Percentiles rank a stretch among this genome's conserved stretches.
Conservation (phyloP, 352 stramenopile genomes). For the Phytophthora sp. region DNA sequence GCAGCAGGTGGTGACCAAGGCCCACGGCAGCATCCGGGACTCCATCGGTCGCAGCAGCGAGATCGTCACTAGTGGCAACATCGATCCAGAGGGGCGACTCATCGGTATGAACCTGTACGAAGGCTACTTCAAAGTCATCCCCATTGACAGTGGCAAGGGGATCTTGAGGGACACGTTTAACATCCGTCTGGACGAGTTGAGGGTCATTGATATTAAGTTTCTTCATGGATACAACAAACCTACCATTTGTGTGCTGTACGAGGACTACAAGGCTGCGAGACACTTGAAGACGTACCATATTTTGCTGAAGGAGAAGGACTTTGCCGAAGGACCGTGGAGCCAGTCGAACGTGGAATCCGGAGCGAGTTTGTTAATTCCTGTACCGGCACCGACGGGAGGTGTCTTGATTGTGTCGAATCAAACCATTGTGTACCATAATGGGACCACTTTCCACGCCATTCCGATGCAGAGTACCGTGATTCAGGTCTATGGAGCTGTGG, state of each 20-base stretch:
- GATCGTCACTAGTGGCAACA: slow-evolving; percentile 89
- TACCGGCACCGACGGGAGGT: slow-evolving; percentile 81
- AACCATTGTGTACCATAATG: slow-evolving; percentile 93
- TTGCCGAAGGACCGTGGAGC: slow-evolving; percentile 88
- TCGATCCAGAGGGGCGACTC: slow-evolving; percentile 83
- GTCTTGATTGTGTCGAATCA: slow-evolving; percentile 93
- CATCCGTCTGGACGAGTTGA: slow-evolving; percentile 92
- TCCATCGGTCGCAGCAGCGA: slow-evolving; percentile 88
- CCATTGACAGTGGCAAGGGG: slow-evolving; percentile 82
- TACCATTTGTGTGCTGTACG: slow-evolving; percentile 92
- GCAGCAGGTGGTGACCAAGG: slow-evolving; percentile 84
- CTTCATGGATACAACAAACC: slow-evolving; percentile 88
- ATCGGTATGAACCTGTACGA: slow-evolving; percentile 94
- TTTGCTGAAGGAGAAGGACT: slow-evolving; percentile 90
- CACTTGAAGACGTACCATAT: slow-evolving; percentile 94
- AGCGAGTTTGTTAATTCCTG: slow-evolving; percentile 88
- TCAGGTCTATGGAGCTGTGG: slow-evolving; percentile 88
- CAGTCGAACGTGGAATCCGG: slow-evolving; percentile 90
- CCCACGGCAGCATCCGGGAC: slow-evolving; percentile 87
- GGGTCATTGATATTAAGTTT: slow-evolving; percentile 95
- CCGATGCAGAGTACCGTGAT: slow-evolving; percentile 92
- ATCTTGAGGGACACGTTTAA: slow-evolving; percentile 91
- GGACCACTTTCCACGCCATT: slow-evolving; percentile 88
- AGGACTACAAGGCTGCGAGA: slow-evolving; percentile 89
- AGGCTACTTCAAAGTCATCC: slow-evolving; percentile 91